Percentiles rank a stretch among this genome's conserved stretches.
phyloP scores from a whole-genome alignment of 2,329 filamentous ascomycete species.

The Tolypocladium paradoxum region DNA sequence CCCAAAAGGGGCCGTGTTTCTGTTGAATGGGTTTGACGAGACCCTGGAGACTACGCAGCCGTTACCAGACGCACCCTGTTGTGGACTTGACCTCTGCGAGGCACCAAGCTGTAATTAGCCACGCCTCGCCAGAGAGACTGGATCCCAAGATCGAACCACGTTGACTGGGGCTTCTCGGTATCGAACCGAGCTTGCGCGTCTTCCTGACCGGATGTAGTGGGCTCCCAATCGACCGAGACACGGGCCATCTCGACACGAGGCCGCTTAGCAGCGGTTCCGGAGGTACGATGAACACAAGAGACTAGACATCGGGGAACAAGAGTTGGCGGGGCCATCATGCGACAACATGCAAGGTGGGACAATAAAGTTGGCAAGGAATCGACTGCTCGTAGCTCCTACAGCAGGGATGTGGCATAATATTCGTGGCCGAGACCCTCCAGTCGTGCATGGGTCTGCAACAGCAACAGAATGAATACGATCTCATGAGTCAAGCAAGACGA shows the following conservation, averaged over 20 bases:
- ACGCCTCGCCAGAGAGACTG: neutral
- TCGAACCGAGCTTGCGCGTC: neutral
- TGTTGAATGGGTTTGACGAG: too few relatives aligned
- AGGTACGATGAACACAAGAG: neutral
- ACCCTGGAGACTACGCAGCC: too few relatives aligned
- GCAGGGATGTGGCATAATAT: neutral
- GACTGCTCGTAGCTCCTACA: neutral
- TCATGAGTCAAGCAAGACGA: neutral
- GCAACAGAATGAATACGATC: neutral
- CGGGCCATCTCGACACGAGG: neutral
- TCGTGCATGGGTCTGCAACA: neutral
- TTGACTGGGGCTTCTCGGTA: neutral
- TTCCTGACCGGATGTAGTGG: neutral
- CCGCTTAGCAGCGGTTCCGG: neutral
- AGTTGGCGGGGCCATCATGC: neutral
- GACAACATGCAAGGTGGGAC: neutral
- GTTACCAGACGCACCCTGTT: too few relatives aligned
- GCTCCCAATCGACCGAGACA: neutral
- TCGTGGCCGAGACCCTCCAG: neutral
- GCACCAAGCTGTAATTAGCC: neutral
- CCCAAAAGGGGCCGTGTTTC: too few relatives aligned
- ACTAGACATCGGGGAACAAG: neutral
- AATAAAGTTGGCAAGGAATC: neutral
- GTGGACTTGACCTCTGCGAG: too few relatives aligned
- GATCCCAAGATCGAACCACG: neutral